Base-by-base conservation (phyloP, 2,329 filamentous ascomycete genomes). In the Pseudohalonectria lignicola region DNA sequence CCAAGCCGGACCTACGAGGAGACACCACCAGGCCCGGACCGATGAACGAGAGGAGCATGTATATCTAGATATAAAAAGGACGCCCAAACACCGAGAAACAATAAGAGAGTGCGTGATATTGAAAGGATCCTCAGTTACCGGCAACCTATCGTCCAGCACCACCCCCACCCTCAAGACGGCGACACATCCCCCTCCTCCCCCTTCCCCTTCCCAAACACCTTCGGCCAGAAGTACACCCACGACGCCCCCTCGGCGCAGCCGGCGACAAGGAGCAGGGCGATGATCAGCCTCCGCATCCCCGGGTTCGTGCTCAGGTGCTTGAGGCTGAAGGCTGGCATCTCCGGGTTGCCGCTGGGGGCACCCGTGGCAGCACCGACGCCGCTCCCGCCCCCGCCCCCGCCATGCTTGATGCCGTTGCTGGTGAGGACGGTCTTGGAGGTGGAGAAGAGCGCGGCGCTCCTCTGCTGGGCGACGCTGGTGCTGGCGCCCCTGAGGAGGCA, bases 161-260 rank as follows among this genome's bases (percentile, higher is more conserved):
- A n/a, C n/a, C n/a, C n/a, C n/a, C n/a, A n/a, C n/a, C n/a, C n/a
- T n/a, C n/a, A n/a, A n/a, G n/a, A n/a, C n/a, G n/a, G n/a, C n/a
- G n/a, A n/a, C 9, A 13, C 9, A 19, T 15, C 16, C 23, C 19
- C 19, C 17, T 20, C 21, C 9, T 19, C 29, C 4, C 20, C 31
- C 33, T 42, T 36, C 20, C 39, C 34, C 36, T 41, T 43, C 13
- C 48, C 46, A 21, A 40, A 31, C 9, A 50, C 43, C 45, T 40
- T 45, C 1, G 50, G 51, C 36, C 43, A 47, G 25, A 47, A 49
- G 19, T 43, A 48, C 20, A 44, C 29, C 45, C 44, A 52, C 17
- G 43, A 37, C 12, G 43, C 45, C 12, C 19, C 35, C 42, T 53
- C 52, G 11, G 41, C 33, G 11, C 21, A 20, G 0, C 34, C 45